Percentiles rank a stretch among this genome's conserved stretches.
These are phyloP conservation scores for Vanderwaltozyma verrucispora DNA, from an alignment of 805 yeast species.

Conservation along the genomic window DNA sequence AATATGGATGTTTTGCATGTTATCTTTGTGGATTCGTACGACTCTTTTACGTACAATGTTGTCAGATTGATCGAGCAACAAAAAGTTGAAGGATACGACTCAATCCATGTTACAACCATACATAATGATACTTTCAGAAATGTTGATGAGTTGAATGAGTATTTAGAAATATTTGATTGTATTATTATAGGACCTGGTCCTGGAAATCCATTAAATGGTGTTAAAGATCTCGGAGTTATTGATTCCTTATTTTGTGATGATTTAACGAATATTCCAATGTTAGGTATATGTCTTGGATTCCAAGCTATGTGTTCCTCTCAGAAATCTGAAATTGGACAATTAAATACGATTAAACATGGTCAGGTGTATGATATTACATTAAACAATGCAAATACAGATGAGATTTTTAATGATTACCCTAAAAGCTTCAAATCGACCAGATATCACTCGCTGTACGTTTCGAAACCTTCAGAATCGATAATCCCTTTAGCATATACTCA, in stretches of 20 bases:
- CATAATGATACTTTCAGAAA: constrained; percentile 30
- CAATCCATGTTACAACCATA: constrained; percentile 27
- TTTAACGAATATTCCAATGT: constrained; percentile 41
- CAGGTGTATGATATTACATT: constrained; percentile 49
- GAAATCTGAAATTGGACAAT: constrained; percentile 46
- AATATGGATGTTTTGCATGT: constrained; percentile 14
- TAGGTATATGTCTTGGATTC: constrained; percentile 92
- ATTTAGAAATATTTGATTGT: constrained; percentile 52
- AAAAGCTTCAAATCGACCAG: constrained; percentile 57
- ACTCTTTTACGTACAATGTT: constrained; percentile 85
- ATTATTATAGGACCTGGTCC: constrained; percentile 96
- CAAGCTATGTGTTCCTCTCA: constrained; percentile 63
- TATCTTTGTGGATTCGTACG: constrained; percentile 73
- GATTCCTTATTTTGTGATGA: constrained; percentile 39
- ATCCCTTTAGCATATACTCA: constrained; percentile 52
- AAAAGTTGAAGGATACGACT: constrained; percentile 23
- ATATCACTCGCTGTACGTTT: constrained; percentile 73
- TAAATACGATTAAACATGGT: constrained; percentile 70
- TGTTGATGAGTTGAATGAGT: constrained; percentile 29
- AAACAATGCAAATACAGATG: constrained; percentile 4
- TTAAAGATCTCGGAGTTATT: constrained; percentile 62
- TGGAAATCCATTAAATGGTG: constrained; percentile 60
- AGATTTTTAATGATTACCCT: constrained; percentile 36
- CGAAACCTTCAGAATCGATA: constrained; percentile 25
- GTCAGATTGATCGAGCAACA: constrained; percentile 47